These are phyloP conservation scores for Blumeriella jaapii DNA, from an alignment of 2,329 filamentous ascomycete genomes.

Conservation along the genomic window DNA sequence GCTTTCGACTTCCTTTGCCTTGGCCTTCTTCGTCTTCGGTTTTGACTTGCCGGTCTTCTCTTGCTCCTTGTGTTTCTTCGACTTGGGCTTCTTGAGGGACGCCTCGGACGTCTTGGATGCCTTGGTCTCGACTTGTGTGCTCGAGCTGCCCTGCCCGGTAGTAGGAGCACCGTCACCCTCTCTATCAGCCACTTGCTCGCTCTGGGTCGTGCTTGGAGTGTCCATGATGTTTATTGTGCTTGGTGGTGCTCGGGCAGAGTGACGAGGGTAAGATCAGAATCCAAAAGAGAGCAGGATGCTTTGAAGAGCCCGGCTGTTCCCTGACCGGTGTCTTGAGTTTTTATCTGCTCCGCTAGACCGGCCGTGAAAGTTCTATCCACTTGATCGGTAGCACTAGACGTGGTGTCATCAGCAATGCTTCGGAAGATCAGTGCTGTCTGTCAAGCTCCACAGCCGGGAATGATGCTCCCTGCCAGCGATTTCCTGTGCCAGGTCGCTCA, in stretches of 20 bases:
- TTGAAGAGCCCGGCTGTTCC: too few species aligned
- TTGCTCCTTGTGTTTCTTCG: constrained; percentile 17
- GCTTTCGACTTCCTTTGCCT: constrained; percentile 16
- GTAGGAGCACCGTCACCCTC: constrained; percentile 14
- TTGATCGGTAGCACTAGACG: too few species aligned
- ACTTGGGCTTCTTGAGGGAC: constrained; percentile 16
- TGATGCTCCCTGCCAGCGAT: too few species aligned
- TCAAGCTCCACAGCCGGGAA: too few species aligned
- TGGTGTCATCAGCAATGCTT: too few species aligned
- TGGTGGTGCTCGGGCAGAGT: neutral
- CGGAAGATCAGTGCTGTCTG: too few species aligned
- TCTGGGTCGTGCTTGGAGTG: constrained; percentile 22
- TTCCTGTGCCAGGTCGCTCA: too few species aligned
- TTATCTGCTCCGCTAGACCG: too few species aligned
- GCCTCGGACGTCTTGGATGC: constrained; percentile 15
- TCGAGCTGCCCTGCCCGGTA: constrained; percentile 12
- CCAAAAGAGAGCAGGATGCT: constrained; percentile 5
- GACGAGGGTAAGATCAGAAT: constrained; percentile 1
- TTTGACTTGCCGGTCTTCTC: constrained; percentile 16
- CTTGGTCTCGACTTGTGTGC: constrained; percentile 19
- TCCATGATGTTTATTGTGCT: constrained; percentile 14
- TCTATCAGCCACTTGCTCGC: constrained; percentile 18
- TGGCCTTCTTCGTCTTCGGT: constrained; percentile 20
- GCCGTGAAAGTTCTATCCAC: too few species aligned
- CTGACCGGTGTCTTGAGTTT: too few species aligned